Evolutionary conservation across 306 rosid species (phyloP).

Genomic region (Quercus aquifolioides): DNA sequence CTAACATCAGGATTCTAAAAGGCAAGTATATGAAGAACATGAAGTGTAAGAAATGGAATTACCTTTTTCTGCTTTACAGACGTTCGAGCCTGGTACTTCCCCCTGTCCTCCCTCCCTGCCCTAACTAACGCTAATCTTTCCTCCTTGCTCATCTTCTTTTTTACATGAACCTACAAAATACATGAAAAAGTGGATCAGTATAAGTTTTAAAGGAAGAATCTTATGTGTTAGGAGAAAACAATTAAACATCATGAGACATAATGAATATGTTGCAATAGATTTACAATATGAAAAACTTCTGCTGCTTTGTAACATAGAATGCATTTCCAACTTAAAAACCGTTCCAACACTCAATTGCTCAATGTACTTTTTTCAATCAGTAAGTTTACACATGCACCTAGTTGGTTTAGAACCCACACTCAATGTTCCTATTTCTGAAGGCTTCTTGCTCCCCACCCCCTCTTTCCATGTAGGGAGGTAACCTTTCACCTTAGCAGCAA

Average conservation of each 20-base stretch:
- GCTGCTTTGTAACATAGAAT: neutral
- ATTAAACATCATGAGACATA: too few relatives aligned
- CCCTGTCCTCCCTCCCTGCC: conserved; percentile 91
- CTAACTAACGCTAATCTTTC: conserved; percentile 66
- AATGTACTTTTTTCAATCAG: too few relatives aligned
- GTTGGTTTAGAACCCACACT: too few relatives aligned
- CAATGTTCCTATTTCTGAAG: too few relatives aligned
- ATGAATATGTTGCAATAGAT: too few relatives aligned
- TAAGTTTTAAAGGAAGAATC: neutral
- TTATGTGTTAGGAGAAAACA: too few relatives aligned
- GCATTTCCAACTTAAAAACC: neutral
- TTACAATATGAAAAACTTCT: neutral
- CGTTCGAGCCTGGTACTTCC: conserved; percentile 63
- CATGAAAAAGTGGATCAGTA: conserved; percentile 6
- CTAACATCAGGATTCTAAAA: neutral
- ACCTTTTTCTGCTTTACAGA: conserved; percentile 93
- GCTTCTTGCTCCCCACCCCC: too few relatives aligned
- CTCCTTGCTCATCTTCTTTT: conserved; percentile 67
- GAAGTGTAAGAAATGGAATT: neutral
- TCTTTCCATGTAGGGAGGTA: too few relatives aligned
- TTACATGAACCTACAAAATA: conserved; percentile 58
- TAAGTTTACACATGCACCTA: too few relatives aligned
- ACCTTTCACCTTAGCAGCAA: too few relatives aligned
- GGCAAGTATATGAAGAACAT: neutral
- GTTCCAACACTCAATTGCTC: too few relatives aligned